phyloP scores from a whole-genome alignment of 257 asterid species.

The Buddleja alternifolia region DNA sequence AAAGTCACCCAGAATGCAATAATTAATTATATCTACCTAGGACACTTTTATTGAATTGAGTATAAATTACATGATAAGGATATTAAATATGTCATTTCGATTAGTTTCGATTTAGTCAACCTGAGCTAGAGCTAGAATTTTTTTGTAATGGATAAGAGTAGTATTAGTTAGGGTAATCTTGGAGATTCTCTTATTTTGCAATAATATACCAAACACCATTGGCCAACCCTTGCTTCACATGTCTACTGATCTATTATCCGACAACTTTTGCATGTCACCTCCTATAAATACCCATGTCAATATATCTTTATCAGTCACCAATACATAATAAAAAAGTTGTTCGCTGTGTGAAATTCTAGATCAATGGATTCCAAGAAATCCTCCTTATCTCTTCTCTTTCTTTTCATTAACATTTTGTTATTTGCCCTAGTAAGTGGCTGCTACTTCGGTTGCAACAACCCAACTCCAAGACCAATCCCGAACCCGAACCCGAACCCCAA shows the following conservation, averaged over 20 bases:
- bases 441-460: constrained; percentile 40
- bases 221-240: constrained; percentile 34
- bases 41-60: too few relatives aligned
- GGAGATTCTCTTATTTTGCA: not conserved
- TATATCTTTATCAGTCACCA: constrained; percentile 13
- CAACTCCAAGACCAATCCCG: constrained; percentile 33
- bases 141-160: too few relatives aligned
- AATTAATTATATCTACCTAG: too few relatives aligned
- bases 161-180: not conserved
- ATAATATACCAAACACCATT: not conserved
- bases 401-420: constrained; percentile 48
- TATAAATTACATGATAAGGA: too few relatives aligned
- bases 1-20: too few relatives aligned
- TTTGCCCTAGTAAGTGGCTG: constrained; percentile 53
- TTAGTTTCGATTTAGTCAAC: too few relatives aligned
- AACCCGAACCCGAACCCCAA: constrained; percentile 41
- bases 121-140: too few relatives aligned
- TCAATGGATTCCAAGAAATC: constrained; percentile 51
- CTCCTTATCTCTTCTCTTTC: constrained; percentile 39
- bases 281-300: constrained; percentile 27
- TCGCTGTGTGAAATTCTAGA: not conserved
- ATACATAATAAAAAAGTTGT: not conserved
- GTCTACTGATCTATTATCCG: constrained; percentile 16
- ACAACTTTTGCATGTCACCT: constrained; percentile 21
- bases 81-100: too few relatives aligned